Evolutionary conservation across 1,284 basidiomycete genomes (phyloP), one percentile per base, ranked within the genome.

Genomic region (Cutaneotrichosporon cyanovorans): DNA sequence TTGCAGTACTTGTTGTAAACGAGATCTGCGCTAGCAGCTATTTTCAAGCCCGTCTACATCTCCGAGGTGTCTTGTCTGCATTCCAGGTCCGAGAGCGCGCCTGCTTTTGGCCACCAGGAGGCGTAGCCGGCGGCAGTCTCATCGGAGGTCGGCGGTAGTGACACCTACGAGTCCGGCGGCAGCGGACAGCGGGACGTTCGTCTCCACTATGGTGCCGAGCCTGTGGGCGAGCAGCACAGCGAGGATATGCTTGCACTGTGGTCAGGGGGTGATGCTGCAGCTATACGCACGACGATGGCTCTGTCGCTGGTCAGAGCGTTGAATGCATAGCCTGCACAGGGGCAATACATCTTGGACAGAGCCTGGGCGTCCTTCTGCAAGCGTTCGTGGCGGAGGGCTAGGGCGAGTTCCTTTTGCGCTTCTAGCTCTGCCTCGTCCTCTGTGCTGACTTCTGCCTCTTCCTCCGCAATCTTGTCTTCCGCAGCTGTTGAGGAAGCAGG

Each of bases 211-310:
- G 37, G 49, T 51, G 18, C 55, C 59, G 30, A 59, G 52, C 18
- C 57, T 54, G 46, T 58, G 44, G 6, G 61, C 65, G 22, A 68
- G 51, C 14, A 66, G 34, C 7, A 65, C 58, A 0, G 65, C 64
- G 12, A 69, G 51, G 8, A 68, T 48, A 37, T 69, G 67, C 42
- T 69, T 69, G 56, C 67, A 69, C 67, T 69, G 51, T 5, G 3
- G 33, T 44, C 38, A 44, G 40, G 35, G 9, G 2, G 11, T 16
- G 5, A 7, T n/a, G 19, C 18, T n/a, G n/a, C n/a, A n/a, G 16
- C 10, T n/a, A 4, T 18, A 55, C 64, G 60, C 37, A 65, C 67
- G 25, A 69, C 42, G 3, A 61, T 48, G 22, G 55, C 62, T 34
- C 50, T 49, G 15, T 58, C 63, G 2, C 59, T 57, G 12, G 54